phyloP scores from a whole-genome alignment of 176 grass and related monocot genomes.

The Cenchrus fungigraminus region DNA sequence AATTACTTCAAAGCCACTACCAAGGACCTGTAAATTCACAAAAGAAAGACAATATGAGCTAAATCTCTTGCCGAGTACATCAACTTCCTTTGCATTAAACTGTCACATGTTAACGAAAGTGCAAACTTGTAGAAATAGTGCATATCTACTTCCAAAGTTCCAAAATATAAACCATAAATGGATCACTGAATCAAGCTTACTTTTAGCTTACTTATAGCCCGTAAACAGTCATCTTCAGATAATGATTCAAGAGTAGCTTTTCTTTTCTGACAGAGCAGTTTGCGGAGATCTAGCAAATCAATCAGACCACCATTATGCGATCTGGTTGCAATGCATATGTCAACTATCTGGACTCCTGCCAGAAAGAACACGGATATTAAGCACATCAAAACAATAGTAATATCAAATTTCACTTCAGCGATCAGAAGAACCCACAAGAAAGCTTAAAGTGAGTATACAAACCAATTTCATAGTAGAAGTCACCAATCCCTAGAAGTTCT shows the following conservation, averaged over 20 bases:
- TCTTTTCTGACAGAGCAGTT: constrained; percentile 70
- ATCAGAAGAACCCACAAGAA: neutral
- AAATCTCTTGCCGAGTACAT: neutral
- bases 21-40: constrained; percentile 72
- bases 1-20: constrained; percentile 99
- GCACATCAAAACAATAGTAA: constrained; percentile 13
- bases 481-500: constrained; percentile 91
- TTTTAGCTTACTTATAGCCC: constrained; percentile 97
- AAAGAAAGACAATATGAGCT: constrained; percentile 13
- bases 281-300: constrained; percentile 83
- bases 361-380: constrained; percentile 26
- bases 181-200: constrained; percentile 31
- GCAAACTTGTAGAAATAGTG: constrained; percentile 4
- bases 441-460: constrained; percentile 38
- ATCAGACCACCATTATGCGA: constrained; percentile 87
- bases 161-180: neutral
- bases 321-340: constrained; percentile 95
- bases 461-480: constrained; percentile 98
- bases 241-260: constrained; percentile 71
- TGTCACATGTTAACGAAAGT: neutral
- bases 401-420: constrained; percentile 13
- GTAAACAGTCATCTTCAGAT: constrained; percentile 92
- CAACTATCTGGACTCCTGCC: constrained; percentile 95
- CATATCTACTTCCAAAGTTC: constrained; percentile 7
- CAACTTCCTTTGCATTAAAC: neutral